These are phyloP conservation scores for Coniella vitis DNA, from an alignment of 2,329 filamentous ascomycete genomes.

Conservation along the genomic window DNA sequence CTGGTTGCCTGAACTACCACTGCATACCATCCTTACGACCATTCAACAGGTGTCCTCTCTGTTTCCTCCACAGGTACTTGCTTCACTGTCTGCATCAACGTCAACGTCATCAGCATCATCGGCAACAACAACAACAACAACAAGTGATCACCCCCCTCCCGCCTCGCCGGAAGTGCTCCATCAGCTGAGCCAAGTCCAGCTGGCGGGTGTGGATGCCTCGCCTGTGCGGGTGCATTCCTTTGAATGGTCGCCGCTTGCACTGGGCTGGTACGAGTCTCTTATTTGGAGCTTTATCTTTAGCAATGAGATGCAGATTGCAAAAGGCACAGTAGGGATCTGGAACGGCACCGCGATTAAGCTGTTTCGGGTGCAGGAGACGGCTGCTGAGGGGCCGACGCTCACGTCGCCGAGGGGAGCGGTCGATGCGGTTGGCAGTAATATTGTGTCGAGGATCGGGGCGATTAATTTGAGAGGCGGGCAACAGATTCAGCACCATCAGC, in stretches of 20 bases:
- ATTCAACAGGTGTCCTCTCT: constrained; percentile 59
- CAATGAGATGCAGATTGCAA: constrained; percentile 79
- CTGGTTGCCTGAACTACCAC: constrained; percentile 85
- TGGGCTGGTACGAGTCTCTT: constrained; percentile 94
- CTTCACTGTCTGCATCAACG: constrained; percentile 9
- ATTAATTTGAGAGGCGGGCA: constrained; percentile 58
- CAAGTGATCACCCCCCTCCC: constrained; percentile 23
- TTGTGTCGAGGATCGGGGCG: constrained; percentile 79
- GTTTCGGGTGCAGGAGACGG: constrained; percentile 83
- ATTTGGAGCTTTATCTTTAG: constrained; percentile 92
- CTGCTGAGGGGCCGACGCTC: constrained; percentile 70
- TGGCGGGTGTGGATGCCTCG: constrained; percentile 68
- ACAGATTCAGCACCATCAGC: too few relatives aligned
- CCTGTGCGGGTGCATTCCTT: constrained; percentile 78
- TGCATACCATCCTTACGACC: constrained; percentile 77
- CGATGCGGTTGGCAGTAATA: constrained; percentile 84
- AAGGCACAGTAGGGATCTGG: constrained; percentile 88
- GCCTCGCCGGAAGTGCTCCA: constrained; percentile 41
- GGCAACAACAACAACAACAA: too few relatives aligned
- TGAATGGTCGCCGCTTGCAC: constrained; percentile 82
- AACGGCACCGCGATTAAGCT: constrained; percentile 83
- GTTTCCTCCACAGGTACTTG: constrained; percentile 45
- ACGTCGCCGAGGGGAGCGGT: constrained; percentile 84
- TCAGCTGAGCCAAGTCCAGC: constrained; percentile 52
- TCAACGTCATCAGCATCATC: too few relatives aligned